These are phyloP conservation scores for Claviceps arundinis DNA, from an alignment of 2,329 filamentous ascomycete genomes.

Conservation along the genomic window DNA sequence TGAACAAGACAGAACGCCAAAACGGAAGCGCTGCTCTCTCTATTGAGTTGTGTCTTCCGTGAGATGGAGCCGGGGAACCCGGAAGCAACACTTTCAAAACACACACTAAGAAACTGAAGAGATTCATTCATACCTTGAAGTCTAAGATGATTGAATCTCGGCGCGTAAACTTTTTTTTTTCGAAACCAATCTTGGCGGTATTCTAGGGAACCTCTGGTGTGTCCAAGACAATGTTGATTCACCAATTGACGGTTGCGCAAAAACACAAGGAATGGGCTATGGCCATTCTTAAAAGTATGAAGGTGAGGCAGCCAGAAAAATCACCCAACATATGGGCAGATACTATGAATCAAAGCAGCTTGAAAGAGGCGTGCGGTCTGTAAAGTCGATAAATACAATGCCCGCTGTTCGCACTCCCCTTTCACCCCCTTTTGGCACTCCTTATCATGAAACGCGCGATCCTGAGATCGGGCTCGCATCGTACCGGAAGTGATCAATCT, in stretches of 20 bases:
- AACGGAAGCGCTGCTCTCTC: not conserved
- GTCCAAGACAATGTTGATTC: not conserved
- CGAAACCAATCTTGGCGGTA: not conserved
- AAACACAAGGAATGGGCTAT: not conserved
- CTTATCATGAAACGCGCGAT: not conserved
- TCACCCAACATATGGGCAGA: not conserved
- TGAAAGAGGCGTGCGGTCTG: not conserved
- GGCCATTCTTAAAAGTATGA: not conserved
- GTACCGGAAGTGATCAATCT: not conserved
- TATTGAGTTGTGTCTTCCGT: not conserved
- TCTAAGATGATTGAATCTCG: not conserved
- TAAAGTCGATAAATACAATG: not conserved
- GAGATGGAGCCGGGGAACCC: not conserved
- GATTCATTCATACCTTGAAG: constrained; percentile 1
- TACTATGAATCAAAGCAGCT: not conserved
- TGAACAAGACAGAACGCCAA: not conserved
- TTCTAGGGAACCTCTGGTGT: not conserved
- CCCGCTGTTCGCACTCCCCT: not conserved
- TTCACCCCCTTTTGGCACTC: not conserved
- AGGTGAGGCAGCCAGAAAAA: not conserved
- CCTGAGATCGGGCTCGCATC: not conserved
- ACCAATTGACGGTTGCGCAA: not conserved
- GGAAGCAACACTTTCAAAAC: not conserved
- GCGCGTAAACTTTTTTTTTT: not conserved
- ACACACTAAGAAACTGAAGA: not conserved